Base-by-base conservation (phyloP, 108 stramenopile genomes). In the Nannochloropsis gaditana region DNA sequence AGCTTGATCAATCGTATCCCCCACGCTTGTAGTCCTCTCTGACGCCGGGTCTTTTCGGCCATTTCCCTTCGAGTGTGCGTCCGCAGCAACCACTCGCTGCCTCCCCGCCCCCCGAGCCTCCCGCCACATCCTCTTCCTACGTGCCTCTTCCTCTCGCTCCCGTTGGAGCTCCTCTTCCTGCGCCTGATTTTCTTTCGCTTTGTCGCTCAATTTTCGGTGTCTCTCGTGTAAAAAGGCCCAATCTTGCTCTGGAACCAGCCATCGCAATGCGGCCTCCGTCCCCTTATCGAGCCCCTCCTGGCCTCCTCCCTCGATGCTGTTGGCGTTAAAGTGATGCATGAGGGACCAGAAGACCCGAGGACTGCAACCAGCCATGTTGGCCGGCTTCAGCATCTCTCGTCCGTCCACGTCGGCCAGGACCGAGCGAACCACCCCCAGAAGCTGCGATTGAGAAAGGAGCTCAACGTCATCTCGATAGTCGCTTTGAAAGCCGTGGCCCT, bases 71-170 rank as follows among this genome's bases (percentile, higher is more conserved):
- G 15, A n/a, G 19, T 73, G 5, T 73, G 59, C 59, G 19, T n/a
- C 59, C 15, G 59, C 4, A n/a, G 59, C 59, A n/a, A n/a, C 59
- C n/a, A 15, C 19, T 6, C 19, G 15, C n/a, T 73, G 15, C 59
- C n/a, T 73, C 59, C 59, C n/a, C 59, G 59, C 4, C 8, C 15
- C 3, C 59, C 2, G 15, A 2, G 59, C 59, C 59, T 73, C 59
- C 2, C 59, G 15, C n/a, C 59, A 2, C 59, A n/a, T n/a, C 59
- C 8, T 73, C 59, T 3, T 73, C 59, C n/a, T 15, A n/a, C 59
- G 59, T n/a, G 59, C 59, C 59, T n/a, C 59, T n/a, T 73, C 59
- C 59, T 73, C 59, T 73, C 59, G 15, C 59, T 73, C 59, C 59
- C 59, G 59, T 6, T 2, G 15, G 15, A 73, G n/a, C 59, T 73